Evolutionary conservation across 257 asterid species (phyloP).

Genomic region (Solanum clarkiae): DNA sequence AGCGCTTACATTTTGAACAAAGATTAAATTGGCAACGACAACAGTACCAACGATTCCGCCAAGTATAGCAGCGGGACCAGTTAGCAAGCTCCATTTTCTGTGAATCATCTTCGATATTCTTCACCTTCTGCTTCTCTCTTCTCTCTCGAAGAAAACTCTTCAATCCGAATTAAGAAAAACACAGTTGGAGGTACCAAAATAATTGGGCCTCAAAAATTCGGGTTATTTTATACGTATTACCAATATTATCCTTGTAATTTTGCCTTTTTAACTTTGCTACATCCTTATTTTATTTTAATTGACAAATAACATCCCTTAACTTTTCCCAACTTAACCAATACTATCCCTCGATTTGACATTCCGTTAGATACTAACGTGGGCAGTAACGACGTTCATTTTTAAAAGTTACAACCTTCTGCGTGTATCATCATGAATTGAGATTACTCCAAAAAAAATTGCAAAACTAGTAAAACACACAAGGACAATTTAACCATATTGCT

Average conservation of each 20-base stretch:
- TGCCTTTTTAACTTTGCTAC: neutral
- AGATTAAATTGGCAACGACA: conserved; percentile 51
- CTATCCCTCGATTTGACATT: neutral
- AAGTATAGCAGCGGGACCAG: conserved; percentile 51
- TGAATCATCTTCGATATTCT: conserved; percentile 36
- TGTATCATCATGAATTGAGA: no score
- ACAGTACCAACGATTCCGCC: conserved; percentile 50
- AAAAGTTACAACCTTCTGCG: no score
- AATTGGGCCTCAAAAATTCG: neutral
- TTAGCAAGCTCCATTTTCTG: conserved; percentile 76
- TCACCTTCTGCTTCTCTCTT: neutral
- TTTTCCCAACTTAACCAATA: neutral
- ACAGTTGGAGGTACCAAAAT: neutral
- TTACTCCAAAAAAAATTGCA: no score
- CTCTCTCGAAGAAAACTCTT: neutral
- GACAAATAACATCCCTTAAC: neutral
- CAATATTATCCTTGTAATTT: neutral
- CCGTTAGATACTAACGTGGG: neutral
- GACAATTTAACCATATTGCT: no score
- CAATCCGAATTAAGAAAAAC: neutral
- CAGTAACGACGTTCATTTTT: no score
- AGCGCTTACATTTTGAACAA: conserved; percentile 41
- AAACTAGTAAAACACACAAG: no score
- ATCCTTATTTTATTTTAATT: neutral
- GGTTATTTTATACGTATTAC: neutral